Evolutionary conservation across 1,284 basidiomycete genomes (phyloP).

Genomic region (Sporisorium reilianum): DNA sequence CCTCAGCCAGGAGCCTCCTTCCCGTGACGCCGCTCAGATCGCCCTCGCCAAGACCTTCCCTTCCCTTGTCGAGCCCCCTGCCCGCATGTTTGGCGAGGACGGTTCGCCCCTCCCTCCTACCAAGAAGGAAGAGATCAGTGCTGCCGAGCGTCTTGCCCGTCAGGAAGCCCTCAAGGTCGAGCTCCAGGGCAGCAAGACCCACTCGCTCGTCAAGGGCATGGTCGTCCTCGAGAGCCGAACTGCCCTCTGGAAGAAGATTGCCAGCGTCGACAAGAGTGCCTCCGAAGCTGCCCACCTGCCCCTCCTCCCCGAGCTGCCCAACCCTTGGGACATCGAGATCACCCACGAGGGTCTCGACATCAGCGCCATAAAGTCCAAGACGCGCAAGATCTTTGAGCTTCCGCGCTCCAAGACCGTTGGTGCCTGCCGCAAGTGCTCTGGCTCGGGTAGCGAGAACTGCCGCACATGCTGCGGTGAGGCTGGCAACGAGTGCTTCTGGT

Average conservation of each 20-base stretch:
- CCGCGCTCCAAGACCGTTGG: constrained; percentile 30
- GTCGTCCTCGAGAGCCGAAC: constrained; percentile 53
- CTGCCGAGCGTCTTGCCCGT: constrained; percentile 46
- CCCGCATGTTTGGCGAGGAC: constrained; percentile 53
- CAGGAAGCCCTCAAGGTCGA: constrained; percentile 49
- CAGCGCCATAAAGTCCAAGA: constrained; percentile 46
- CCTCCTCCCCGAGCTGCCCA: constrained; percentile 52
- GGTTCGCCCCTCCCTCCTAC: constrained; percentile 47
- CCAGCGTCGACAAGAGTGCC: constrained; percentile 19
- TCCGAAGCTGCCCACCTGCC: constrained; percentile 20
- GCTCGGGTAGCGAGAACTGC: constrained; percentile 43
- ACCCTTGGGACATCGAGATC: constrained; percentile 53
- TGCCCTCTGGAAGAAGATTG: constrained; percentile 47
- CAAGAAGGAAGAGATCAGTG: constrained; percentile 51
- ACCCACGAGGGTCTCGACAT: constrained; percentile 49
- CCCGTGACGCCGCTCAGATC: constrained; percentile 21
- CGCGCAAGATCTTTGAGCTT: constrained; percentile 56
- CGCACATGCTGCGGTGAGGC: constrained; percentile 48
- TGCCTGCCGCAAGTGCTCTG: constrained; percentile 50
- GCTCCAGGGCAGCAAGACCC: constrained; percentile 44
- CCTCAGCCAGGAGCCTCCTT: constrained; percentile 21
- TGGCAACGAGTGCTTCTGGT: constrained; percentile 61
- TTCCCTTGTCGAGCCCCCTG: constrained; percentile 43
- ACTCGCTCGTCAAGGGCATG: constrained; percentile 53
- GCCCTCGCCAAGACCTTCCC: constrained; percentile 39